These are phyloP conservation scores for Saxispiralis lemnorum DNA, from an alignment of 495 filamentous ascomycete genomes.

Conservation along the genomic window DNA sequence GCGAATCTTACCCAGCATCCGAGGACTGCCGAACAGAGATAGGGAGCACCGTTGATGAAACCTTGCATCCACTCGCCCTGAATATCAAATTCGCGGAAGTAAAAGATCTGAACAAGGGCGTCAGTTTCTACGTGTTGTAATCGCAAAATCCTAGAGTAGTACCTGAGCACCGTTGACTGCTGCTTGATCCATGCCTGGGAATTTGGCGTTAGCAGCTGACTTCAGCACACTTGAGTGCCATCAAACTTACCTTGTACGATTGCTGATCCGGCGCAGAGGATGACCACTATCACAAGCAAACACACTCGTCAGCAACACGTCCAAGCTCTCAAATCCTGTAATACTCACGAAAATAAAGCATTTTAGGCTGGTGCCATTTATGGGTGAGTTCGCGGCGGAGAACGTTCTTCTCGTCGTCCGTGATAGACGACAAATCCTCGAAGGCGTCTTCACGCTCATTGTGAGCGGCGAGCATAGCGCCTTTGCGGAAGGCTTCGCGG, in stretches of 20 bases:
- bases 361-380: constrained; percentile 39
- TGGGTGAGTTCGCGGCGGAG: constrained; percentile 33
- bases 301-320: background rate
- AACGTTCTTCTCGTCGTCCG: constrained; percentile 28
- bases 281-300: background rate
- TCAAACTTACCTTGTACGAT: constrained; percentile 17
- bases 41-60: constrained; percentile 46
- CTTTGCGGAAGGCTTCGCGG: constrained; percentile 31
- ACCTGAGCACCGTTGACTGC: constrained; percentile 4
- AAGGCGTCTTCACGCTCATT: constrained; percentile 24
- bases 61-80: constrained; percentile 42
- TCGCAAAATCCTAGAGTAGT: background rate
- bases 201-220: constrained; percentile 18
- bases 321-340: background rate
- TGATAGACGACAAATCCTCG: constrained; percentile 28
- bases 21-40: constrained; percentile 60
- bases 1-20: no score
- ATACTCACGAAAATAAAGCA: constrained; percentile 27
- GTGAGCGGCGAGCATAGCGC: constrained; percentile 34
- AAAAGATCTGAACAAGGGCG: background rate
- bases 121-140: background rate
- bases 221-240: background rate
- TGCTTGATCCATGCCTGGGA: constrained; percentile 38
- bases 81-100: constrained; percentile 4
- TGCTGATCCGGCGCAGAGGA: constrained; percentile 25